Percentiles rank a stretch among this genome's conserved stretches.
These are phyloP conservation scores for Helianthus tuberosus DNA, from an alignment of 129 eudicot species.

Conservation along the genomic window DNA sequence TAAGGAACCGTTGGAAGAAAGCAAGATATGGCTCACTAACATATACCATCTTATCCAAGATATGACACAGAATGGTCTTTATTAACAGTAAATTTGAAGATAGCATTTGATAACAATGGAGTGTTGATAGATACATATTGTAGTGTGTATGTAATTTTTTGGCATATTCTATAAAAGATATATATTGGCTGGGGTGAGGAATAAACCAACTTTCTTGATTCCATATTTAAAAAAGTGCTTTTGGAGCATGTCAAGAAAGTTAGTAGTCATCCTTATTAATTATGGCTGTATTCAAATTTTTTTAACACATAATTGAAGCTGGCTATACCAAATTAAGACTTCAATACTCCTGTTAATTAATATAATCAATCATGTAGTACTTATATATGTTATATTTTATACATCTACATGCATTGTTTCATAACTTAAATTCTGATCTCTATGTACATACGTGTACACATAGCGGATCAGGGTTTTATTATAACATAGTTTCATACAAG, in stretches of 20 bases:
- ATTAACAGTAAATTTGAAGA: constrained; percentile 10
- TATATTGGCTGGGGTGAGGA: not conserved
- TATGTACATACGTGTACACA: not conserved
- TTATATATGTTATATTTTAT: constrained; percentile 9
- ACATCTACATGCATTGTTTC: constrained; percentile 12
- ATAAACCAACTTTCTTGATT: constrained; percentile 22
- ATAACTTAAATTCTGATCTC: not conserved
- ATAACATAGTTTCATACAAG: too few relatives aligned
- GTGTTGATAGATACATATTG: constrained; percentile 17
- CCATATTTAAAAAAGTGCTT: constrained; percentile 31
- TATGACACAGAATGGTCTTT: constrained; percentile 2
- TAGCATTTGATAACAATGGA: constrained; percentile 14
- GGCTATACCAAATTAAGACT: constrained; percentile 6
- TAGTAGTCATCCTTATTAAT: not conserved
- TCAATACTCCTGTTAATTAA: not conserved
- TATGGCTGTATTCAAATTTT: not conserved
- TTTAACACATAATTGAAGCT: constrained; percentile 1
- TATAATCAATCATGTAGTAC: not conserved
- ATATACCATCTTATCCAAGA: constrained; percentile 11
- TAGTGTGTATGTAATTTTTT: constrained; percentile 11
- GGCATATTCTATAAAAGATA: constrained; percentile 12
- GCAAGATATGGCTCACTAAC: constrained; percentile 27
- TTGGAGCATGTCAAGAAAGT: constrained; percentile 18
- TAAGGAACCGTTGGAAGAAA: constrained; percentile 26
- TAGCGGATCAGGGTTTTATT: too few relatives aligned